Base-by-base conservation (phyloP, 495 filamentous ascomycete genomes). In the Apodospora peruviana region DNA sequence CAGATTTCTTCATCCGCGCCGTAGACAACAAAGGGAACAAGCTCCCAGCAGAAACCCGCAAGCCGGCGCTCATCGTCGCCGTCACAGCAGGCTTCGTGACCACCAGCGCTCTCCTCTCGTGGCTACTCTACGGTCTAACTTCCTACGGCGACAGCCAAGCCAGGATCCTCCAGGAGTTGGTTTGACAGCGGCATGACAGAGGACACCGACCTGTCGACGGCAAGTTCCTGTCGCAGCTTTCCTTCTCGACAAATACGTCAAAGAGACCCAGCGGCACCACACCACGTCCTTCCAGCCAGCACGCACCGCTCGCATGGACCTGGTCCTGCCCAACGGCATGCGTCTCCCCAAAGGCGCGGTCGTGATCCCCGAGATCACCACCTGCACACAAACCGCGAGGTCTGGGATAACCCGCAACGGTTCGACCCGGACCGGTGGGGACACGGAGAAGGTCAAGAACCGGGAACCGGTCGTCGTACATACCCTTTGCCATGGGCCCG, bases 381-480 rank as follows among this genome's bases (percentile, higher is more conserved):
- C 41, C 73, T 82, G 37, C 74, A 80, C 50, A 80, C 64, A 51
- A 76, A 80, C 50, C 67, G 74, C 2, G 64, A 56, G 1, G 23
- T 71, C 2, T 81, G 78, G 79, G 58, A 74, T 25, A 73, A 80
- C 41, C 78, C 79, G 1, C 41, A 50, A 4, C 63, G 64, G 1
- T 81, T 82, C 46, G 64, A 80, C 50, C 74, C 78, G 0, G 78
- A 81, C 40, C 53, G 79, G 2, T 81, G 78, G 79, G n/a, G 71
- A 76, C 27, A 71, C 71, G 0, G 70, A 74, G 0, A 58, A 66
- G 45, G 72, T 74, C 18, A 73, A 77, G 60, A 63, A 62, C 19
- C 40, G 67, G 11, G 71, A 70, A 32, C 66, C 65, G 38, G 64
- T 55, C 2, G 50, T n/a, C 70, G 1, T 83, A 82, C 55, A 62